A percentile compares a stretch with the other conserved stretches of the same genome.
phyloP scores from a whole-genome alignment of 176 grass and related monocot species.

The bread wheat (Triticum aestivum) region IWGSC_CS_RefSeq_v2.1 NC_057813.1:398546793-398547292 shows the following conservation, averaged over 20 bases:
- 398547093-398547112: background rate
- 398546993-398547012: slow-evolving; percentile 1
- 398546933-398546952: background rate
- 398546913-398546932: background rate
- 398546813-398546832: background rate
- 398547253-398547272: background rate
- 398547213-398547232: slow-evolving; percentile 22
- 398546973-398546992: background rate
- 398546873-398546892: background rate
- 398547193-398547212: background rate
- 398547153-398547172: background rate
- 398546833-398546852: background rate
- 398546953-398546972: background rate
- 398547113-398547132: background rate
- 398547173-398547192: background rate
- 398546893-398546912: background rate
- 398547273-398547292: slow-evolving; percentile 13
- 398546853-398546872: background rate
- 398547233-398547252: background rate
- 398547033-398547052: background rate
- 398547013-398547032: background rate
- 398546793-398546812: too few relatives aligned
- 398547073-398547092: background rate
- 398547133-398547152: background rate
- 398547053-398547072: background rate